These are phyloP conservation scores for Aspergillus haitiensis DNA, from an alignment of 495 filamentous ascomycete genomes.

Conservation along the genomic window DNA sequence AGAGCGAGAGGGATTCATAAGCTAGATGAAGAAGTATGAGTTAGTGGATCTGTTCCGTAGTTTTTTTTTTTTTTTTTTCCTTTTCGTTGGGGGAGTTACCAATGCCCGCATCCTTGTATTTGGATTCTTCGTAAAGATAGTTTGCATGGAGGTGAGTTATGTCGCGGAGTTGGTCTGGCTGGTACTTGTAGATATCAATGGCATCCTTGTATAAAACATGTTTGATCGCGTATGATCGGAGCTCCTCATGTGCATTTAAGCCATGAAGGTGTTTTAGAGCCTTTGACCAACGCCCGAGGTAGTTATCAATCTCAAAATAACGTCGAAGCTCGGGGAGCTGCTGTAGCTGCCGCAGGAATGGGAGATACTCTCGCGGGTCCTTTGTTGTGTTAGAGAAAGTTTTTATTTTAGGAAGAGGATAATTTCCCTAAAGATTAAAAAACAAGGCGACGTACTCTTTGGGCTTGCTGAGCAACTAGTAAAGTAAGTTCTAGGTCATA, in stretches of 20 bases:
- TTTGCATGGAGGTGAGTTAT: slow-evolving; percentile 77
- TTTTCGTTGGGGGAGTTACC: slow-evolving; percentile 34
- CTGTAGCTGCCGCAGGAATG: slow-evolving; percentile 86
- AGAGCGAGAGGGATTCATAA: slow-evolving; percentile 81
- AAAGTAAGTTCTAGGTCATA: slow-evolving; percentile 90
- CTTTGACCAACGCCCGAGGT: slow-evolving; percentile 72
- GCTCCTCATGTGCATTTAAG: slow-evolving; percentile 68
- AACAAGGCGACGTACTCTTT: slow-evolving; percentile 55
- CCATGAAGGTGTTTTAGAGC: slow-evolving; percentile 74
- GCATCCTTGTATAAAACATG: slow-evolving; percentile 78
- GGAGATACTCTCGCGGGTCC: slow-evolving; percentile 93
- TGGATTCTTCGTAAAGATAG: slow-evolving; percentile 69
- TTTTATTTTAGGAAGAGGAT: background rate
- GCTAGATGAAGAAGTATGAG: slow-evolving; percentile 41
- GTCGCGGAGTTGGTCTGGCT: slow-evolving; percentile 56
- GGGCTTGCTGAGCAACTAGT: slow-evolving; percentile 90
- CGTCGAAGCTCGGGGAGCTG: slow-evolving; percentile 65
- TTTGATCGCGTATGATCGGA: slow-evolving; percentile 69
- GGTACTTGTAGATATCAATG: slow-evolving; percentile 80
- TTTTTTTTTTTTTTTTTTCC: slow-evolving; percentile 32
- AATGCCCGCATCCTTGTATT: slow-evolving; percentile 80
- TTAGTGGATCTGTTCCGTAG: slow-evolving; percentile 23
- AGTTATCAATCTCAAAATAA: slow-evolving; percentile 83
- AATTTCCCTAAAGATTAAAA: background rate
- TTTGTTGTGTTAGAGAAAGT: slow-evolving; percentile 25